Evolutionary conservation across 1,284 basidiomycete genomes (phyloP).

Genomic region (Sanguinoderma infundibulare): DNA sequence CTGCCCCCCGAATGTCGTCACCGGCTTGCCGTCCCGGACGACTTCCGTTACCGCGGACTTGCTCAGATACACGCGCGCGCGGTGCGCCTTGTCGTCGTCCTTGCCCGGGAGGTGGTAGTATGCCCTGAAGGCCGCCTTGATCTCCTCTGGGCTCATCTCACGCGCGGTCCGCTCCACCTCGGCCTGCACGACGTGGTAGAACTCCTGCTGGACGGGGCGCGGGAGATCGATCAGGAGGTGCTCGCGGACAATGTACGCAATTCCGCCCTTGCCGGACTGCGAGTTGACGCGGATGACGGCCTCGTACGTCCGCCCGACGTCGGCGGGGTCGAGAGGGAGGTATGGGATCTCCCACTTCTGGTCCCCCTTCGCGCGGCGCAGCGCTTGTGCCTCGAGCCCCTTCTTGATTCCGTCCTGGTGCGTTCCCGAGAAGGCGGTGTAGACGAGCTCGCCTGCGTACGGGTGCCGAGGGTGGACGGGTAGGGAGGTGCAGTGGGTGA

Average conservation of each 20-base stretch:
- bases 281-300: constrained; percentile 99
- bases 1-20: constrained; percentile 80
- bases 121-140: constrained; percentile 84
- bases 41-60: constrained; percentile 4
- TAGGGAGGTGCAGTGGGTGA: constrained; percentile 94
- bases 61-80: constrained; percentile 43
- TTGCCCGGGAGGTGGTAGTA: constrained; percentile 72
- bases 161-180: constrained; percentile 92
- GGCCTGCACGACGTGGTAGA: constrained; percentile 92
- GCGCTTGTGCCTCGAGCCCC: constrained; percentile 87
- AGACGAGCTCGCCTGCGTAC: constrained; percentile 97
- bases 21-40: background rate
- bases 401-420: constrained; percentile 99
- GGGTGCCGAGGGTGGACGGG: constrained; percentile 97
- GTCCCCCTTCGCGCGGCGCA: constrained; percentile 63
- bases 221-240: constrained; percentile 91
- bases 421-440: constrained; percentile 97
- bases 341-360: constrained; percentile 94
- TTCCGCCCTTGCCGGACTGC: constrained; percentile 93
- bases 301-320: constrained; percentile 95
- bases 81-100: constrained; percentile 59
- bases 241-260: constrained; percentile 96
- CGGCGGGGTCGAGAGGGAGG: constrained; percentile 94
- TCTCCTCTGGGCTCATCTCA: constrained; percentile 95
- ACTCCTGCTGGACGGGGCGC: constrained; percentile 92